Evolutionary conservation across 257 asterid species (phyloP).

Genomic region (Scutellaria minor): DNA sequence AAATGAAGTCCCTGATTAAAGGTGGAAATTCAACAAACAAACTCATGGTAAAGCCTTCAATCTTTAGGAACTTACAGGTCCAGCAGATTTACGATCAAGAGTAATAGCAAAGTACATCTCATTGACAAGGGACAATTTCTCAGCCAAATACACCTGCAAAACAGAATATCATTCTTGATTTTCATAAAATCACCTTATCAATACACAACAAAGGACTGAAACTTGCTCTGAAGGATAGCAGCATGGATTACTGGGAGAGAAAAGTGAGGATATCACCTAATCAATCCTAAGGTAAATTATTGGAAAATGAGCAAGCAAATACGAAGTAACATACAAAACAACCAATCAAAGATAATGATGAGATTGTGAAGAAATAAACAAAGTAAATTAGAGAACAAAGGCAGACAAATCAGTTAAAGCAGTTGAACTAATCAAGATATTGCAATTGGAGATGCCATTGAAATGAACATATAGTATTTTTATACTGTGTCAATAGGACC

Average conservation of each 20-base stretch:
- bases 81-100: conserved; percentile 93
- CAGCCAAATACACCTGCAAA: conserved; percentile 87
- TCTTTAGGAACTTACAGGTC: conserved; percentile 79
- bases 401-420: conserved; percentile 5
- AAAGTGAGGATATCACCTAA: conserved; percentile 1
- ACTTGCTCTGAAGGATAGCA: background rate
- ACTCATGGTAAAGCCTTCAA: conserved; percentile 5
- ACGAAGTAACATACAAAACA: background rate
- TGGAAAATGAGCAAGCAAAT: background rate
- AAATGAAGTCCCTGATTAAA: background rate
- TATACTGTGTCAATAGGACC: too few relatives aligned
- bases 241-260: conserved; percentile 14
- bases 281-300: background rate
- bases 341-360: background rate
- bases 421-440: background rate
- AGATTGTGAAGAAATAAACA: conserved; percentile 6
- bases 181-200: conserved; percentile 1
- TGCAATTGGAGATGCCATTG: background rate
- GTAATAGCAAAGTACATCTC: conserved; percentile 99
- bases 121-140: conserved; percentile 92
- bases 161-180: background rate
- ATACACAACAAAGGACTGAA: background rate
- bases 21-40: background rate
- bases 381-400: background rate
- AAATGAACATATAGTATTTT: too few relatives aligned